Conservation (phyloP, 306 rosid genomes). For the Cicer arietinum region DNA sequence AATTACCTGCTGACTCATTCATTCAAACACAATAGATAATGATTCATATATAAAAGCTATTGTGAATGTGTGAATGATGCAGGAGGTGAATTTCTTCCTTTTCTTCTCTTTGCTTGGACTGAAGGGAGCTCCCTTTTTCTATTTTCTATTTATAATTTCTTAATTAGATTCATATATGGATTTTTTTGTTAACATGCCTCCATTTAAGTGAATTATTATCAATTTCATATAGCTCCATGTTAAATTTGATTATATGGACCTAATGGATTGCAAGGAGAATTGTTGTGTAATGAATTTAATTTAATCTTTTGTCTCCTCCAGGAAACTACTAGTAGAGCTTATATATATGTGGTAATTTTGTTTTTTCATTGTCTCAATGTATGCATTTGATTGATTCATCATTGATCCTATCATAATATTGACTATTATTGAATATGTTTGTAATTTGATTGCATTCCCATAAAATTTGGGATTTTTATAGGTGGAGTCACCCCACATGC, state of each 20-base stretch:
- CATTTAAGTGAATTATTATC: background rate
- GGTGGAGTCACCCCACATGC: no score
- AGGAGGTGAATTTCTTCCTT: slow-evolving; percentile 76
- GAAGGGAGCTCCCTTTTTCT: slow-evolving; percentile 97
- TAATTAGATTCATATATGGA: background rate
- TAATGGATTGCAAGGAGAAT: no score
- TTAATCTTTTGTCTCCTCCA: no score
- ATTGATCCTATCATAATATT: no score
- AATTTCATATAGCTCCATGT: no score
- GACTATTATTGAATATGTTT: no score
- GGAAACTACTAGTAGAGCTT: no score
- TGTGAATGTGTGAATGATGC: slow-evolving; percentile 93
- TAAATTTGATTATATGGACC: no score
- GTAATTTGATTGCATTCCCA: no score
- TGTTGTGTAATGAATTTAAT: no score
- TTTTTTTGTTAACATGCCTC: background rate
- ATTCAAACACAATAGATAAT: slow-evolving; percentile 77
- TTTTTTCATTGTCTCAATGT: background rate
- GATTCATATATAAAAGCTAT: slow-evolving; percentile 45
- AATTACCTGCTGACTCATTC: slow-evolving; percentile 96
- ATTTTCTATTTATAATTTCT: background rate
- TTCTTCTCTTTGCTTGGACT: slow-evolving; percentile 90
- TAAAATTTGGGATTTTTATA: no score
- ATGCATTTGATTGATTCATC: slow-evolving; percentile 18
- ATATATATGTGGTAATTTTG: no score